Percentiles rank a stretch among this genome's conserved stretches.
Conservation (phyloP, 192 early-diverging fungal species). For the Coemansia sp. region DNA sequence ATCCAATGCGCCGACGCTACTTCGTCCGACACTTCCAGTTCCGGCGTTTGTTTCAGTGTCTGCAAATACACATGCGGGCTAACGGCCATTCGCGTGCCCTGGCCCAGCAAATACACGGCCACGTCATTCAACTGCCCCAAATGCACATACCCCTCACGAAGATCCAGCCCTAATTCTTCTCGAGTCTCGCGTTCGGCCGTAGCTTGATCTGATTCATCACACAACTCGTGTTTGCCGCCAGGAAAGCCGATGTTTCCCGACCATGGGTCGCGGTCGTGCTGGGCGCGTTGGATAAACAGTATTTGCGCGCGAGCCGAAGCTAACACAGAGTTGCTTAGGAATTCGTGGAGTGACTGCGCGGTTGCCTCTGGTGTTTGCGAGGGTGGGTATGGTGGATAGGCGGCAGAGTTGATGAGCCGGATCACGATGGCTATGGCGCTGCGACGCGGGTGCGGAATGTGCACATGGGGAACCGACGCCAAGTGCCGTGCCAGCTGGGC, state of each 20-base stretch:
- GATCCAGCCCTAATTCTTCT: constrained; percentile 42
- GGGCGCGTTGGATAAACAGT: constrained; percentile 44
- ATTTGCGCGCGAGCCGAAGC: constrained; percentile 18
- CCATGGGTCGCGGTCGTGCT: constrained; percentile 44
- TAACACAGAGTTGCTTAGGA: not conserved
- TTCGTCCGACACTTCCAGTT: constrained; percentile 26
- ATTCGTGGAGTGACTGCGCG: constrained; percentile 15
- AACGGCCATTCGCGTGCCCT: constrained; percentile 15
- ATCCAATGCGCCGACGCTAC: constrained; percentile 49
- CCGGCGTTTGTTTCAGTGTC: constrained; percentile 8
- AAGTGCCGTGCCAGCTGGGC: constrained; percentile 41
- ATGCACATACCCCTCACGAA: constrained; percentile 12
- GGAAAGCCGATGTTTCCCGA: constrained; percentile 54
- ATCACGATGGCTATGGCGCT: constrained; percentile 35
- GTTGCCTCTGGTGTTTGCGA: constrained; percentile 10
- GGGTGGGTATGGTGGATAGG: not conserved
- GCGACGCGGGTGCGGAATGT: constrained; percentile 11
- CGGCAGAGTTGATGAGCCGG: constrained; percentile 14
- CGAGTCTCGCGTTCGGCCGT: constrained; percentile 46
- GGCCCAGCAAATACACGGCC: constrained; percentile 11
- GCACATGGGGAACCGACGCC: constrained; percentile 21
- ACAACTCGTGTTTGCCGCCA: constrained; percentile 37
- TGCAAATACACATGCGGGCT: constrained; percentile 46
- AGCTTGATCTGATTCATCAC: constrained; percentile 8
- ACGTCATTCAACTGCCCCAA: constrained; percentile 37